Conservation (phyloP, 306 rosid species). For the Vachellia pachyceras region DNA sequence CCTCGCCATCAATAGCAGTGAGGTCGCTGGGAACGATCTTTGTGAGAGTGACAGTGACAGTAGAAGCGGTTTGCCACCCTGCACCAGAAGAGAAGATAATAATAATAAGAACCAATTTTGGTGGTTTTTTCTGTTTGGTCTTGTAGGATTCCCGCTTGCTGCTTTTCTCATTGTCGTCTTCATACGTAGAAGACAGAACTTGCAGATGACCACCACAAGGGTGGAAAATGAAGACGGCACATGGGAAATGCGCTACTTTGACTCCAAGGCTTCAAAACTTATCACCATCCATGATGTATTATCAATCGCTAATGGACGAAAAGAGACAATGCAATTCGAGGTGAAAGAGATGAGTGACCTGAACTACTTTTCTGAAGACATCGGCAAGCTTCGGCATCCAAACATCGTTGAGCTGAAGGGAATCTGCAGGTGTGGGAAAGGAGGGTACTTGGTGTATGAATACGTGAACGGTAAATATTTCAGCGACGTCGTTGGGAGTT, state of each 20-base stretch:
- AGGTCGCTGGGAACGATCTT: conserved; percentile 60
- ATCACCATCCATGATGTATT: conserved; percentile 51
- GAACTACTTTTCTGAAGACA: conserved; percentile 47
- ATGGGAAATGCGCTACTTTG: conserved; percentile 63
- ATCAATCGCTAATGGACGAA: conserved; percentile 32
- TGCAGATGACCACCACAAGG: conserved; percentile 35
- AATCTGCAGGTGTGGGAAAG: conserved; percentile 52
- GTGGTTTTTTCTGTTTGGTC: conserved; percentile 52
- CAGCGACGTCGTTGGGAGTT: conserved; percentile 41
- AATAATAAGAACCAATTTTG: conserved; percentile 37
- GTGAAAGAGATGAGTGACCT: conserved; percentile 45
- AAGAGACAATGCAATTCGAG: conserved; percentile 37
- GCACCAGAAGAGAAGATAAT: conserved; percentile 38
- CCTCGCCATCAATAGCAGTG: conserved; percentile 56
- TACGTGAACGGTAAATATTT: conserved; percentile 40
- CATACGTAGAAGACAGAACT: conserved; percentile 45
- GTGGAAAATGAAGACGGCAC: conserved; percentile 54
- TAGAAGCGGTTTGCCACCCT: conserved; percentile 50
- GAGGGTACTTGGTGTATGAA: conserved; percentile 53
- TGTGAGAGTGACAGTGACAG: conserved; percentile 45
- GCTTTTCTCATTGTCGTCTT: conserved; percentile 27
- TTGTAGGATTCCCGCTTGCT: conserved; percentile 32
- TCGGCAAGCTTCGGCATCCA: conserved; percentile 54
- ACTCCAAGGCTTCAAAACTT: conserved; percentile 41
- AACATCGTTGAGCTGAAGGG: conserved; percentile 56